These are phyloP conservation scores for Colletotrichum costaricense DNA, from an alignment of 2,329 filamentous ascomycete genomes.

Conservation along the genomic window DNA sequence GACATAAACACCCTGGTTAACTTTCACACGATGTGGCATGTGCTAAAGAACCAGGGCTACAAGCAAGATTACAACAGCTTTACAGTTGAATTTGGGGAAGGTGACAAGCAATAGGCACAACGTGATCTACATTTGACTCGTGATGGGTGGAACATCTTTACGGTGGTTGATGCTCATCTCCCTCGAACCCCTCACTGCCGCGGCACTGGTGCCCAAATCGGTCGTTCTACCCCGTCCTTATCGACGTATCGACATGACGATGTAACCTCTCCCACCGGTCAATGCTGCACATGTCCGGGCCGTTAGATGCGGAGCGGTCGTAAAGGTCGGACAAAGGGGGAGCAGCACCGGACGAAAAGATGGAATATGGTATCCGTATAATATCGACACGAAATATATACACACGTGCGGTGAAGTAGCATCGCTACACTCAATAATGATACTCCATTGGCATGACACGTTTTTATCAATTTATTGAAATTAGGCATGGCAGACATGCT, in stretches of 20 bases:
- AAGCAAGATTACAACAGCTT: neutral
- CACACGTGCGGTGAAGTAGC: neutral
- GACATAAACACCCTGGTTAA: neutral
- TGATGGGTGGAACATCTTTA: constrained; percentile 10
- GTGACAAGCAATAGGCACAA: constrained; percentile 2
- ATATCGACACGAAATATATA: neutral
- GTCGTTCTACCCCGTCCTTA: neutral
- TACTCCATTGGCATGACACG: neutral
- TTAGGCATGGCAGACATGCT: neutral
- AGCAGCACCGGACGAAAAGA: too few species aligned
- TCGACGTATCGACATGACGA: constrained; percentile 1
- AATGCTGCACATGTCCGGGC: neutral
- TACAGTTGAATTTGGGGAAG: constrained; percentile 17
- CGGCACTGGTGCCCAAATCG: neutral
- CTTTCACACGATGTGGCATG: neutral
- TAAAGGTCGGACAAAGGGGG: neutral
- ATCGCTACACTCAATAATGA: neutral
- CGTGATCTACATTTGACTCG: neutral
- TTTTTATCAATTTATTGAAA: neutral
- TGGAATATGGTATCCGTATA: too few species aligned
- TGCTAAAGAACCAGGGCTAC: too few species aligned
- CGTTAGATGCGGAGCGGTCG: constrained; percentile 4
- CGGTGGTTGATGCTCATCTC: neutral
- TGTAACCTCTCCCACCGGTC: neutral
- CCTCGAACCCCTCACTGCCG: neutral